phyloP scores from a whole-genome alignment of 345 rosid species.

The Eucalyptus regnans region DNA sequence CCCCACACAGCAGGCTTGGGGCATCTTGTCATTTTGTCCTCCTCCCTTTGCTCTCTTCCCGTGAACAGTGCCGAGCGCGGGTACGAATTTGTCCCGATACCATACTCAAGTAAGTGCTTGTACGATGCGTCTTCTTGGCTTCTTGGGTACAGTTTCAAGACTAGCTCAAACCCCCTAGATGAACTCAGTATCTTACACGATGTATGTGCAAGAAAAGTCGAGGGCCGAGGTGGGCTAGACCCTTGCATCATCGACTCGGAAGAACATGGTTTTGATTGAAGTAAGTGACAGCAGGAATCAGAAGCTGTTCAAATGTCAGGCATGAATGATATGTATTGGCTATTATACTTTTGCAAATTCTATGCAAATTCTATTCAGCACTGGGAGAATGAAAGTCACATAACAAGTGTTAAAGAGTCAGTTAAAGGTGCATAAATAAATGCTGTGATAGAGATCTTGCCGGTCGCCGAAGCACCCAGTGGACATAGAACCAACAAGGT shows the following conservation, averaged over 20 bases:
- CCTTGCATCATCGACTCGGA: not conserved
- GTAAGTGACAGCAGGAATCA: not conserved
- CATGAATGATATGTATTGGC: not conserved
- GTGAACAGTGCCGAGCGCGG: not conserved
- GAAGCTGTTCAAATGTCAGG: not conserved
- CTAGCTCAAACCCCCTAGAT: not conserved
- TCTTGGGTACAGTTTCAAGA: not conserved
- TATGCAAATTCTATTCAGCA: not conserved
- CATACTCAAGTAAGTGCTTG: not conserved
- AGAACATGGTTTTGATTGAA: not conserved
- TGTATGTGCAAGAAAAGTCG: not conserved
- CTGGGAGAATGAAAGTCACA: not conserved
- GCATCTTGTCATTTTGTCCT: not conserved
- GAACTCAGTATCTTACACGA: not conserved
- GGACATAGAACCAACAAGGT: not conserved
- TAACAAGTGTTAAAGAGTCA: not conserved
- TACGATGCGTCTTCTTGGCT: not conserved
- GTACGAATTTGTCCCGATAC: not conserved
- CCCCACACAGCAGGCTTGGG: not conserved
- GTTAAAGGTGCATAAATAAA: not conserved
- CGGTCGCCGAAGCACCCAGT: not conserved
- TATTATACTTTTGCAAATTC: not conserved
- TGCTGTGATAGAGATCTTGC: not conserved
- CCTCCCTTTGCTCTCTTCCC: not conserved
- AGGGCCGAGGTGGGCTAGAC: not conserved